These are phyloP conservation scores for Obelidium mucronatum DNA, from an alignment of 192 early-diverging fungal genomes.

Conservation along the genomic window DNA sequence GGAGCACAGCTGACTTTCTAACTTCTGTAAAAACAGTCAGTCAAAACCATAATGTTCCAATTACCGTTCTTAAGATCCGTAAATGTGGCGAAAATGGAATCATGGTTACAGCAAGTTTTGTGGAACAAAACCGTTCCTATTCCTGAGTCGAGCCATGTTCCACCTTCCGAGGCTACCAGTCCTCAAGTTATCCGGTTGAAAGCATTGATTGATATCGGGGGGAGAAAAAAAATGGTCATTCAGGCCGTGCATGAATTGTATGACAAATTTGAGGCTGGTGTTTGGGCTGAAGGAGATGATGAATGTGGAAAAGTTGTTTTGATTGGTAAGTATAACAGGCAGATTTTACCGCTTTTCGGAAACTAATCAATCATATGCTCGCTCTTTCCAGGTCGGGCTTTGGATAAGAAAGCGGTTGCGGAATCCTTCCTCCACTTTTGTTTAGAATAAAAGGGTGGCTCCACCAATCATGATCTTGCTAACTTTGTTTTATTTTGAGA, in stretches of 20 bases:
- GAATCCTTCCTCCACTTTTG: background rate
- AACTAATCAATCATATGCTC: too few species aligned
- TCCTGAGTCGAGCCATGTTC: background rate
- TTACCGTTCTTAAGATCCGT: slow-evolving; percentile 48
- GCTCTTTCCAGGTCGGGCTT: too few species aligned
- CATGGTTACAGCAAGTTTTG: slow-evolving; percentile 79
- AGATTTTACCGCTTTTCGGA: too few species aligned
- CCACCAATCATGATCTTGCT: background rate
- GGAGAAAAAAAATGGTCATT: slow-evolving; percentile 40
- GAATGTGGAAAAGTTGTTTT: slow-evolving; percentile 53
- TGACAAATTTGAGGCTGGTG: slow-evolving; percentile 64
- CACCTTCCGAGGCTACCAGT: slow-evolving; percentile 1
- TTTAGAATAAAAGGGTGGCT: background rate
- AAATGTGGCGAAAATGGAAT: slow-evolving; percentile 62
- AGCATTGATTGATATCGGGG: slow-evolving; percentile 57
- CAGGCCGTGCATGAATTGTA: slow-evolving; percentile 75
- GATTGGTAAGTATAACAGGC: slow-evolving; percentile 59
- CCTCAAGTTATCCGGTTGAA: slow-evolving; percentile 67
- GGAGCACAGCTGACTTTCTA: slow-evolving; percentile 19
- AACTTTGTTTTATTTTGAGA: background rate
- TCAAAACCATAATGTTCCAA: slow-evolving; percentile 66
- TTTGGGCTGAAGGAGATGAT: slow-evolving; percentile 40
- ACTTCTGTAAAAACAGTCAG: slow-evolving; percentile 42
- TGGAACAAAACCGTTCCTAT: slow-evolving; percentile 63
- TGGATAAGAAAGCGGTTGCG: background rate